Conservation (phyloP, 176 grass and related monocot genomes). For the Phoenix roebelenii region DNA sequence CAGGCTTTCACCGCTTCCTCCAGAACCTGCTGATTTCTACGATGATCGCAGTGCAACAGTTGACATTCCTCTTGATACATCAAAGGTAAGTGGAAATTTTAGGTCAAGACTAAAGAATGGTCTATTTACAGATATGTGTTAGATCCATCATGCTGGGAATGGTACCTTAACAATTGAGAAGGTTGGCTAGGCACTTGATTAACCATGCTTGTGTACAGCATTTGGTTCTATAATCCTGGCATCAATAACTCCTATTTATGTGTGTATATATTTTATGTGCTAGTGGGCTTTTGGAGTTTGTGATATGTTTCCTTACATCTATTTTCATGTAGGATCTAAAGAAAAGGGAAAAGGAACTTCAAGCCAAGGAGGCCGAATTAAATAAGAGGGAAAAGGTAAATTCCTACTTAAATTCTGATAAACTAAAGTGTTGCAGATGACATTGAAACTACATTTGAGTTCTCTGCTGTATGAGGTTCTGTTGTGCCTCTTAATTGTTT, state of each 20-base stretch:
- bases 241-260: not conserved
- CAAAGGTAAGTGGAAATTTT: constrained; percentile 46
- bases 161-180: too few species aligned
- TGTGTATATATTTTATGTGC: constrained; percentile 5
- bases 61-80: constrained; percentile 76
- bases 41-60: constrained; percentile 54
- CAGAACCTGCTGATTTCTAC: constrained; percentile 85
- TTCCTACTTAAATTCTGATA: not conserved
- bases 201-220: too few species aligned
- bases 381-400: constrained; percentile 56
- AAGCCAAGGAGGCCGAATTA: constrained; percentile 48
- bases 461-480: too few species aligned
- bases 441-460: too few species aligned
- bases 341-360: constrained; percentile 50
- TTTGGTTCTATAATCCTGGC: too few species aligned
- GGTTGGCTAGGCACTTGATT: too few species aligned
- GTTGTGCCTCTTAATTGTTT: too few species aligned
- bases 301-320: not conserved
- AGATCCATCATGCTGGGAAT: too few species aligned
- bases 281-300: not conserved
- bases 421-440: too few species aligned
- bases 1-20: constrained; percentile 74
- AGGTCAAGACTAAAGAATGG: too few species aligned
- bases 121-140: too few species aligned
- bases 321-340: constrained; percentile 31